Percentiles rank a stretch among this genome's conserved stretches.
phyloP scores from a whole-genome alignment of 2,329 filamentous ascomycete genomes.

The Colletotrichum sidae region DNA sequence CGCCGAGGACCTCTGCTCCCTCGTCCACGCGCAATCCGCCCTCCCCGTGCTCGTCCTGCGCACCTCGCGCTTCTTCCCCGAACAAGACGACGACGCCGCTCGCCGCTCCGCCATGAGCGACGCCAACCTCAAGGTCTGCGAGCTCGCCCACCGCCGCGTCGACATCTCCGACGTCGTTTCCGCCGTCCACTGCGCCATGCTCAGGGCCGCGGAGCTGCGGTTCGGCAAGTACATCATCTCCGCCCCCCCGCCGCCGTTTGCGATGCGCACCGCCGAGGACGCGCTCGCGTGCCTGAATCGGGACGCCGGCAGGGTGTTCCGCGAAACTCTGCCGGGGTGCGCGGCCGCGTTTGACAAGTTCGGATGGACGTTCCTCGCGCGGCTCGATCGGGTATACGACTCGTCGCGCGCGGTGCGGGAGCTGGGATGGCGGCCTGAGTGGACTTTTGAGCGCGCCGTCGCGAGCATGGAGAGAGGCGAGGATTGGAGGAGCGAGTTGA shows the following conservation, averaged over 20 bases:
- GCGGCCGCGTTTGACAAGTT: constrained; percentile 45
- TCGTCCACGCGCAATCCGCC: constrained; percentile 51
- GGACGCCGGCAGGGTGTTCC: constrained; percentile 47
- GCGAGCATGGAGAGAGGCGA: constrained; percentile 48
- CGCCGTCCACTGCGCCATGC: constrained; percentile 54
- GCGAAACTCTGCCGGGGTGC: constrained; percentile 42
- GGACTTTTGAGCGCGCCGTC: constrained; percentile 53
- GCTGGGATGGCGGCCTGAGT: constrained; percentile 55
- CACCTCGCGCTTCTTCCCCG: constrained; percentile 62
- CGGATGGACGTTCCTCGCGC: constrained; percentile 51
- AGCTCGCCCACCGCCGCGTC: constrained; percentile 57
- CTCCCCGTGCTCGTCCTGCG: constrained; percentile 58
- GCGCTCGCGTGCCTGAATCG: constrained; percentile 49
- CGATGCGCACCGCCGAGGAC: constrained; percentile 37
- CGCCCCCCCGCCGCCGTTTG: constrained; percentile 56
- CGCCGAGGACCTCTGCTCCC: constrained; percentile 59
- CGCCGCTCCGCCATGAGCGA: constrained; percentile 49
- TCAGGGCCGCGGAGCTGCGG: constrained; percentile 44
- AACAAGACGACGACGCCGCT: constrained; percentile 58
- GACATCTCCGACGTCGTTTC: constrained; percentile 58
- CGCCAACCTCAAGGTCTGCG: constrained; percentile 60
- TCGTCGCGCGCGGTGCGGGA: constrained; percentile 54
- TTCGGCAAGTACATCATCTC: constrained; percentile 58
- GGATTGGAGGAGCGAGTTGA: constrained; percentile 54
- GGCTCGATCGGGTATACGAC: constrained; percentile 60